Percentiles rank a stretch among this genome's conserved stretches.
These are phyloP conservation scores for Begonia masoniana DNA, from an alignment of 306 rosid species.

Conservation along the genomic window DNA sequence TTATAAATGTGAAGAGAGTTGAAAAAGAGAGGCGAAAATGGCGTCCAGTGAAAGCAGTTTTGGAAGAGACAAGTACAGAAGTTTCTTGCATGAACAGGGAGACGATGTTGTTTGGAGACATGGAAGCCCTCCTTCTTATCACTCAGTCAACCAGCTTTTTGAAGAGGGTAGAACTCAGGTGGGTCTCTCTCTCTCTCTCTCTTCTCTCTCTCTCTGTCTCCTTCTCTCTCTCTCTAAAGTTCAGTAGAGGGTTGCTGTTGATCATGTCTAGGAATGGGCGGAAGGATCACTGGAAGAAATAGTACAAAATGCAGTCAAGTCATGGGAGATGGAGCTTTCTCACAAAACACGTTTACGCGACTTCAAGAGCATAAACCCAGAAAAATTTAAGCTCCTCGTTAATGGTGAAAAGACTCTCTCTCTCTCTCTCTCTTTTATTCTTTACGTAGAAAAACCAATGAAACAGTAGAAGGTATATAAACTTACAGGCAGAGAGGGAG, in stretches of 20 bases:
- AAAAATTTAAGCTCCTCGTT: slow-evolving; percentile 35
- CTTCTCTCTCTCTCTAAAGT: neutral
- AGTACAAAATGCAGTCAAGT: slow-evolving; percentile 44
- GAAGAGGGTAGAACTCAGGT: slow-evolving; percentile 64
- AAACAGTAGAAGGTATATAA: no score
- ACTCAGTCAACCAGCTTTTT: slow-evolving; percentile 38
- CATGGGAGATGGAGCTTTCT: slow-evolving; percentile 53
- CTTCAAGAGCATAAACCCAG: slow-evolving; percentile 32
- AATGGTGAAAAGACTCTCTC: slow-evolving; percentile 19
- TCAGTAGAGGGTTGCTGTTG: neutral
- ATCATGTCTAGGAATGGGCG: slow-evolving; percentile 34
- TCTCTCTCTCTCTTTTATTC: no score
- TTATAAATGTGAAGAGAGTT: no score
- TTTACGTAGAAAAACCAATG: no score
- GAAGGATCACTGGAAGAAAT: slow-evolving; percentile 53
- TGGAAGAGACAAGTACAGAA: slow-evolving; percentile 38
- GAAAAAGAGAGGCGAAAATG: no score
- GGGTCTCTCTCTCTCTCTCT: slow-evolving; percentile 1
- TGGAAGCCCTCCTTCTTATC: slow-evolving; percentile 60
- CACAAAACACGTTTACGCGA: slow-evolving; percentile 37
- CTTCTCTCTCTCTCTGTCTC: neutral
- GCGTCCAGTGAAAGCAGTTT: no score
- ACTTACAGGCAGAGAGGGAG: slow-evolving; percentile 44
- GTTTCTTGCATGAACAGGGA: slow-evolving; percentile 25
- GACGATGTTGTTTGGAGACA: slow-evolving; percentile 33